These are phyloP conservation scores for Hygrocybe coccinea DNA, from an alignment of 768 basidiomycete species.

Conservation along the genomic window DNA sequence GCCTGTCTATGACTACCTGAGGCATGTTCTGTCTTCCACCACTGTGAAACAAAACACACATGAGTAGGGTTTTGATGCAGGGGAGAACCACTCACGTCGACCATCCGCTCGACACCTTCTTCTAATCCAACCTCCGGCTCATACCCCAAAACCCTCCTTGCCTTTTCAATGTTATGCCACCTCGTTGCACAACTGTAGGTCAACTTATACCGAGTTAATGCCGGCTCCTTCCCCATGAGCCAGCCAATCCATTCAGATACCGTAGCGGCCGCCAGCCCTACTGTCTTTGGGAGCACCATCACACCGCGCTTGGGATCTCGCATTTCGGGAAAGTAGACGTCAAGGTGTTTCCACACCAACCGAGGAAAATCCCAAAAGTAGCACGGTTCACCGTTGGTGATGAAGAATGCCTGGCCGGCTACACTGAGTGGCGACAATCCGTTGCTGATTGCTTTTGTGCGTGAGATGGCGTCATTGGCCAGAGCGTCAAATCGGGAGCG, in stretches of 20 bases:
- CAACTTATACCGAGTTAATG: slow-evolving; percentile 83
- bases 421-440: slow-evolving; percentile 63
- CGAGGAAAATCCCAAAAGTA: slow-evolving; percentile 96
- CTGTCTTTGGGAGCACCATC: slow-evolving; percentile 50
- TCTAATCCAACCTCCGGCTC: slow-evolving; percentile 85
- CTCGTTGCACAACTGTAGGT: slow-evolving; percentile 71
- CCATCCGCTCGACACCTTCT: slow-evolving; percentile 77
- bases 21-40: slow-evolving; percentile 44
- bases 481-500: slow-evolving; percentile 83
- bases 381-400: slow-evolving; percentile 93
- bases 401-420: slow-evolving; percentile 91
- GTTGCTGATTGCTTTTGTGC: slow-evolving; percentile 42
- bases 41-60: slow-evolving; percentile 25
- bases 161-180: slow-evolving; percentile 94
- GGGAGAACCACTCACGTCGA: slow-evolving; percentile 51
- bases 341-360: slow-evolving; percentile 69
- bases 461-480: slow-evolving; percentile 51
- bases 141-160: slow-evolving; percentile 86
- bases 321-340: slow-evolving; percentile 53
- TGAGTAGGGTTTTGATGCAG: background rate
- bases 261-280: slow-evolving; percentile 70
- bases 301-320: slow-evolving; percentile 32
- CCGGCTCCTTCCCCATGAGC: slow-evolving; percentile 71
- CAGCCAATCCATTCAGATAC: slow-evolving; percentile 70
- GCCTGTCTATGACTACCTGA: slow-evolving; percentile 38